Evolutionary conservation across 129 eudicot species (phyloP), one percentile per base, ranked within the genome.

Genomic region (Solidago caesia): DNA sequence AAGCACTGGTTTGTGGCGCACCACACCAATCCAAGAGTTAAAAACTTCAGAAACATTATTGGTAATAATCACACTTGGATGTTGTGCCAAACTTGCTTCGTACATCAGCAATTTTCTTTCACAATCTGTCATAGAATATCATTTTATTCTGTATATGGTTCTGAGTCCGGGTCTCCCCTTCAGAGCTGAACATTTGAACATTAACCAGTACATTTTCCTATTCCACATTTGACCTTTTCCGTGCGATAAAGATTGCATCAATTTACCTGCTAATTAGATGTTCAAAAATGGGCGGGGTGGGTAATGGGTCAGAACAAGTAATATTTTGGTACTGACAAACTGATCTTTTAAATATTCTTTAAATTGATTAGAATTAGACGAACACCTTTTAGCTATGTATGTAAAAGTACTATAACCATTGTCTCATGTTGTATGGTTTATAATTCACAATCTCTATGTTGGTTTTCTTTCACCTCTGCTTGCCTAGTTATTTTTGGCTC

Each of bases 131-230:
- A 92, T 60, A 87, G 87, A 39, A 87, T 92, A 42, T 92, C 97
- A 1, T 89, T 83, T 82, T 89, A 96, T 9, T 89, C 97, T 53
- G 86, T 87, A 82, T 77, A 77, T 75, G 97, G 93, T 80, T 92
- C 97, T 47, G 93, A 89, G 79, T 96, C 96, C 2, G 97, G 87
- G 73, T 92, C 97, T 56, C 96, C 97, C 49, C 89, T 86, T 77
- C 89, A 62, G 72, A 57, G 55, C 80, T 86, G 75, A 88, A 82
- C 53, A 66, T 47, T 45, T 75, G 46, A 78, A 81, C 52, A 55
- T 81, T 48, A 73, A 76, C 70, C 39, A 89, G 92, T 90, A 76
- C 10, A 75, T 76, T 45, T 67, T 48, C 9, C 67, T 47, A 8
- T 73, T 13, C 65, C 26, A 55, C 42, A 33, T 48, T 74, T 29